Percentiles rank a stretch among this genome's conserved stretches.
These are phyloP conservation scores for Isatis lusitanica DNA, from an alignment of 441 rosid genomes.

Conservation along the genomic window DNA sequence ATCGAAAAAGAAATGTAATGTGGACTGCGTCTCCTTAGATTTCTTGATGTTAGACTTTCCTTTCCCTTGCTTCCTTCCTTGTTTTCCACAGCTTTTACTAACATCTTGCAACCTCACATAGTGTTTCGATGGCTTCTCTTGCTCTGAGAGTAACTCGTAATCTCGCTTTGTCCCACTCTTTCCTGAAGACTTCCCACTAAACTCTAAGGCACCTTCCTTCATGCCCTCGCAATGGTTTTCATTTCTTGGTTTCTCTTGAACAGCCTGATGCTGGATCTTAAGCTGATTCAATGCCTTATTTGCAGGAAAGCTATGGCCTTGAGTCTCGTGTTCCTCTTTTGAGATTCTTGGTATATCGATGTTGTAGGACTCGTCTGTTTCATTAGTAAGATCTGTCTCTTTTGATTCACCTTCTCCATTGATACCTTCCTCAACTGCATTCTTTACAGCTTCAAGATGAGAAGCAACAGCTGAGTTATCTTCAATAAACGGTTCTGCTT, in stretches of 20 bases:
- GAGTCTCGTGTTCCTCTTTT: constrained; percentile 29
- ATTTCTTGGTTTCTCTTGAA: background rate
- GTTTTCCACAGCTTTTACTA: constrained; percentile 29
- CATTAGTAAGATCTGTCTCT: constrained; percentile 7
- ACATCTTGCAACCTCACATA: background rate
- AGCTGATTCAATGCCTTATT: background rate
- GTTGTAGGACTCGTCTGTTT: background rate
- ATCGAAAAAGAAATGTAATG: constrained; percentile 62
- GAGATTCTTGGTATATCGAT: background rate
- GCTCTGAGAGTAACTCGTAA: constrained; percentile 36
- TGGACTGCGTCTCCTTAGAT: constrained; percentile 54
- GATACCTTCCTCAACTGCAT: constrained; percentile 36
- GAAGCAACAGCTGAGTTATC: constrained; percentile 27
- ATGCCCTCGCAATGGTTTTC: background rate
- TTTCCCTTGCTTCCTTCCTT: constrained; percentile 34
- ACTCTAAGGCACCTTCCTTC: constrained; percentile 10
- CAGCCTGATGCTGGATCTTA: background rate
- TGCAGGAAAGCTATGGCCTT: constrained; percentile 11
- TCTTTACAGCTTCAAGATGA: constrained; percentile 36
- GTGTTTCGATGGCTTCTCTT: constrained; percentile 29
- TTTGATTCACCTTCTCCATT: constrained; percentile 27
- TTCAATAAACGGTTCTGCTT: constrained; percentile 38
- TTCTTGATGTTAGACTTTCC: constrained; percentile 47
- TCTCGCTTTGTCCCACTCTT: constrained; percentile 45
- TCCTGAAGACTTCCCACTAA: constrained; percentile 18